Conservation (phyloP, 2,329 filamentous ascomycete genomes). For the Immersiporthe knoxdaviesiana region DNA sequence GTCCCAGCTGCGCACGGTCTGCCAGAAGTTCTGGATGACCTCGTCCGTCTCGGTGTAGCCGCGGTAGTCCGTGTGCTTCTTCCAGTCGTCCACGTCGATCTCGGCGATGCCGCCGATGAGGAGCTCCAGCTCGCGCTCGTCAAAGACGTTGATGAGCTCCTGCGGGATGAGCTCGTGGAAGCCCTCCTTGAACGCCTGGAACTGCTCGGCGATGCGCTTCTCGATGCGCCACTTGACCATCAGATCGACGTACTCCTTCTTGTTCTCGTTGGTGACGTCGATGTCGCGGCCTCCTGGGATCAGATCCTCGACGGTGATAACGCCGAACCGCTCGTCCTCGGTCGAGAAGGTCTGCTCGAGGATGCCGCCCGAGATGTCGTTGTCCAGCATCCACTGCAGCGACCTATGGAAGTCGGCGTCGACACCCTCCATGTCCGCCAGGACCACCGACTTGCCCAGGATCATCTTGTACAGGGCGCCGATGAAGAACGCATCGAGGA, state of each 20-base stretch:
- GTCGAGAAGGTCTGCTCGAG: slow-evolving; percentile 96
- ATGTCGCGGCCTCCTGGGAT: slow-evolving; percentile 90
- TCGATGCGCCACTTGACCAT: slow-evolving; percentile 99
- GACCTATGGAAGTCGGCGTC: slow-evolving; percentile 98
- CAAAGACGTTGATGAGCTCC: slow-evolving; percentile 97
- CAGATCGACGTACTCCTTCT: slow-evolving; percentile 96
- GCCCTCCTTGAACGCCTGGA: slow-evolving; percentile 94
- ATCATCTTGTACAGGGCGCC: slow-evolving; percentile 99
- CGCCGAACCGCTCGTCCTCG: slow-evolving; percentile 95
- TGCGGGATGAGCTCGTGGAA: slow-evolving; percentile 98
- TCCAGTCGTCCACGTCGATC: slow-evolving; percentile 99
- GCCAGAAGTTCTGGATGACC: slow-evolving; percentile 99
- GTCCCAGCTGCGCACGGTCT: slow-evolving; percentile 95
- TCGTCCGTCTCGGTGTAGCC: slow-evolving; percentile 98
- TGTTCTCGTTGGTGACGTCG: slow-evolving; percentile 97
- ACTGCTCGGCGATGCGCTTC: slow-evolving; percentile 97
- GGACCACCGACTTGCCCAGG: slow-evolving; percentile 84
- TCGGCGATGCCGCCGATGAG: slow-evolving; percentile 99
- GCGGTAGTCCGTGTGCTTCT: slow-evolving; percentile 99
- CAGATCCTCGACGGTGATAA: slow-evolving; percentile 90
- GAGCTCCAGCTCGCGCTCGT: slow-evolving; percentile 94
- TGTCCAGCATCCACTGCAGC: slow-evolving; percentile 96
- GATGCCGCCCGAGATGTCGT: slow-evolving; percentile 90
- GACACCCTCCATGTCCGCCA: slow-evolving; percentile 98
- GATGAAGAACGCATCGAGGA: slow-evolving; percentile 98